These are phyloP conservation scores for Eurotiales sp. DNA, from an alignment of 2,329 filamentous ascomycete genomes.

Conservation along the genomic window DNA sequence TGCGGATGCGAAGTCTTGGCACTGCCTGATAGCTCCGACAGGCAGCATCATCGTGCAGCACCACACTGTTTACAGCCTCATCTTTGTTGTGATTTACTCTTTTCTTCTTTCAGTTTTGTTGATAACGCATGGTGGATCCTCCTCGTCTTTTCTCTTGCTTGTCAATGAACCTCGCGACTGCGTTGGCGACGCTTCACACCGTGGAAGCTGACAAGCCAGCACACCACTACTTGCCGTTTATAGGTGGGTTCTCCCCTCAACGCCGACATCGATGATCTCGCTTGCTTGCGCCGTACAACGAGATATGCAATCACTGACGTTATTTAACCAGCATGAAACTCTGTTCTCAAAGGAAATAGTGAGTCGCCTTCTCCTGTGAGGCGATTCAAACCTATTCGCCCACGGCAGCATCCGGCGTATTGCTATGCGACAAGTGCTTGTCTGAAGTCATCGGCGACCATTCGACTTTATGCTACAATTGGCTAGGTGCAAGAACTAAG, in stretches of 20 bases:
- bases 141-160: not conserved
- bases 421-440: not conserved
- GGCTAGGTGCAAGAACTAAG: not conserved
- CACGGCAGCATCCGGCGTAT: not conserved
- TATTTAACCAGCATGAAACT: slow-evolving; percentile 2
- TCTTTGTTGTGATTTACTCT: not conserved
- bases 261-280: slow-evolving; percentile 4
- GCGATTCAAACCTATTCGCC: not conserved
- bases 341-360: not conserved
- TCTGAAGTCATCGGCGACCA: not conserved
- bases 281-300: slow-evolving; percentile 4
- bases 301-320: not conserved
- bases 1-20: slow-evolving; percentile 6
- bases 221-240: slow-evolving; percentile 1
- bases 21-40: slow-evolving; percentile 9
- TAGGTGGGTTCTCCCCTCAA: slow-evolving; percentile 14
- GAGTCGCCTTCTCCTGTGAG: not conserved
- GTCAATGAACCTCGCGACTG: not conserved
- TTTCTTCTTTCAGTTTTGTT: not conserved
- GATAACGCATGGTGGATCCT: not conserved
- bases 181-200: not conserved
- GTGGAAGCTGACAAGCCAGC: not conserved
- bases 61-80: slow-evolving; percentile 3
- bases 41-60: not conserved
- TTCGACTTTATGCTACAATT: not conserved